These are phyloP conservation scores for Fomitopsis serialis DNA, from an alignment of 768 basidiomycete species.

Conservation along the genomic window DNA sequence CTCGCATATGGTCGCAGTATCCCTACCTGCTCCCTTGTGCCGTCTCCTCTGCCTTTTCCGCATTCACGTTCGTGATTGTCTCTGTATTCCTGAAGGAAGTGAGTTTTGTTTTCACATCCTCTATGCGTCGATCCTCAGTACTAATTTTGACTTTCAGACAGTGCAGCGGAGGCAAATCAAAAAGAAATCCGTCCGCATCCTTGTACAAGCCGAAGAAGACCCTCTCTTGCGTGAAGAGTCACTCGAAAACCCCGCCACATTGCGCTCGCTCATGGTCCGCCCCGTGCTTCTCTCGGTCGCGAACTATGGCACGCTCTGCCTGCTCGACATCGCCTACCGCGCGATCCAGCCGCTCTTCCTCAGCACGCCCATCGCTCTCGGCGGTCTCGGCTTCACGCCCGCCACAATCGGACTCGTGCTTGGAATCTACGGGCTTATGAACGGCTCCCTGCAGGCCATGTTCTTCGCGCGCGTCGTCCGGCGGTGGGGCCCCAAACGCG, in stretches of 20 bases:
- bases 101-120: neutral
- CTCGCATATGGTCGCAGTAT: constrained; percentile 26
- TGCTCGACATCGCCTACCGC: constrained; percentile 33
- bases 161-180: neutral
- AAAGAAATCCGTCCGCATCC: neutral
- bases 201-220: neutral
- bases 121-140: neutral
- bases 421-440: constrained; percentile 29
- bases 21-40: constrained; percentile 34
- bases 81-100: constrained; percentile 29
- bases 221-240: neutral
- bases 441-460: constrained; percentile 33
- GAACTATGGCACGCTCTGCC: constrained; percentile 27
- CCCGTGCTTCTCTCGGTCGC: constrained; percentile 29
- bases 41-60: constrained; percentile 22
- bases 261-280: constrained; percentile 24
- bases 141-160: neutral
- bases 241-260: constrained; percentile 8
- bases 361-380: constrained; percentile 32
- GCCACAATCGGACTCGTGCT: constrained; percentile 34
- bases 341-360: constrained; percentile 36
- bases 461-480: constrained; percentile 32
- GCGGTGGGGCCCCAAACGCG: constrained; percentile 30
- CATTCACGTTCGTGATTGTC: constrained; percentile 20
- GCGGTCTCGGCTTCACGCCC: constrained; percentile 33